Base-by-base conservation (phyloP, 139 green algal genomes). In the Coccomyxa sp. region DNA sequence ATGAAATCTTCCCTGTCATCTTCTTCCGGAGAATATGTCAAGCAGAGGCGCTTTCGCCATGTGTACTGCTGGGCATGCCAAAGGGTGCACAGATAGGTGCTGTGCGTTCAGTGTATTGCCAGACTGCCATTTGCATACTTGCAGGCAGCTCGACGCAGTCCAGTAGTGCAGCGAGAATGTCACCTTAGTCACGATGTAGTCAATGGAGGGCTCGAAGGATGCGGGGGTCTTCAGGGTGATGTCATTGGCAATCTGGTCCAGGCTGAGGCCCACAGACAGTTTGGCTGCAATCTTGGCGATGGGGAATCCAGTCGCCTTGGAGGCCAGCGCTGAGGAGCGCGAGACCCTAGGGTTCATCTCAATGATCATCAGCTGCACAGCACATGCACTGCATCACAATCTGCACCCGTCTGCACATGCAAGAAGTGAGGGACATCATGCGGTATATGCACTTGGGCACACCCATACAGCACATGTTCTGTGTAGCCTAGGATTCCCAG, bases 211-310 rank as follows among this genome's bases (percentile, higher is more conserved):
- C 92, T 99, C 97, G 85, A 99, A 99, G 44, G 90, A 97, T 18
- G 97, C 97, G 37, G 96, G 97, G 2, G 96, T 99, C 87, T 97
- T 98, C 72, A 89, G 85, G 4, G 97, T 99, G 90, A 99, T 99
- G 91, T 99, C 96, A 84, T 99, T 99, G 70, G 96, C 87, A 72
- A 99, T 98, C 78, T 93, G 90, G 88, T 99, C 96, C 54, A 99
- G 89, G 8, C 96, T 98, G 86, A 96, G 97, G 44, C 96, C 96
- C 40, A 97, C 92, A 6, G 95, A 90, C 70, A 99, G 93, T 91
- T 98, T 98, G 74, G 96, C 96, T 0, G 96, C 96, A 87, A 99
- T 98, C 93, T 99, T 99, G 69, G 96, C 96, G 75, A 99, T 99
- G 71, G 96, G 96, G 89, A 99, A 99, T 70, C 96, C 96, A 29